Evolutionary conservation across 2,329 filamentous ascomycete species (phyloP).

Genomic region (Fusarium sp.): DNA sequence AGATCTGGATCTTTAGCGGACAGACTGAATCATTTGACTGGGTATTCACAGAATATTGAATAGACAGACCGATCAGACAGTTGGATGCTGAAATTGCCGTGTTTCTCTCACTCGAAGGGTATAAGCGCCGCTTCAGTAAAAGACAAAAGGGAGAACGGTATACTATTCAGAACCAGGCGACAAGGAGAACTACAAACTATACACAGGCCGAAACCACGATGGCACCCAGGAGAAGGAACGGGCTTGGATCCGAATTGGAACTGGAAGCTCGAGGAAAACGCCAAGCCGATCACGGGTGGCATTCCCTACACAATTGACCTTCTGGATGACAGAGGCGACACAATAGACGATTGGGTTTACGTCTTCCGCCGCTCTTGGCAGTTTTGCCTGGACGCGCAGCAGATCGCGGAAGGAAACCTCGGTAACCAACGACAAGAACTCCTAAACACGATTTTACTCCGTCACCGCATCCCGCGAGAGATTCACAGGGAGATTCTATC

Average conservation of each 20-base stretch:
- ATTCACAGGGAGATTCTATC: neutral
- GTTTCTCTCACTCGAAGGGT: neutral
- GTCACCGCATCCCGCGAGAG: neutral
- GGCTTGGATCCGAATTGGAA: neutral
- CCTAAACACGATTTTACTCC: neutral
- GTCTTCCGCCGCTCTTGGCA: slow-evolving; percentile 13
- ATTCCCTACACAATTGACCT: neutral
- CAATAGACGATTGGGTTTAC: neutral
- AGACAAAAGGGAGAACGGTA: neutral
- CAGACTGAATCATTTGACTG: neutral
- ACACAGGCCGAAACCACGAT: neutral
- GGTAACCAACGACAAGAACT: neutral
- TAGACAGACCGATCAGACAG: accelerated
- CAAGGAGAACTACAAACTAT: accelerated
- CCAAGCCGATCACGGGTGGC: neutral
- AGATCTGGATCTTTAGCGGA: neutral
- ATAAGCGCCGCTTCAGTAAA: neutral
- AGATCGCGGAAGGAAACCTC: neutral
- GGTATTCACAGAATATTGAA: neutral
- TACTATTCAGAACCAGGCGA: neutral
- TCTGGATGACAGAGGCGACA: neutral
- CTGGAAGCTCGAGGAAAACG: neutral
- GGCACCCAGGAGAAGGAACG: neutral
- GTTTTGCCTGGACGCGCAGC: slow-evolving; percentile 13
- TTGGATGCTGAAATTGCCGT: neutral